Evolutionary conservation across 495 filamentous ascomycete species (phyloP), one percentile per base, ranked within the genome.

Genomic region (Neurospora sp.): DNA sequence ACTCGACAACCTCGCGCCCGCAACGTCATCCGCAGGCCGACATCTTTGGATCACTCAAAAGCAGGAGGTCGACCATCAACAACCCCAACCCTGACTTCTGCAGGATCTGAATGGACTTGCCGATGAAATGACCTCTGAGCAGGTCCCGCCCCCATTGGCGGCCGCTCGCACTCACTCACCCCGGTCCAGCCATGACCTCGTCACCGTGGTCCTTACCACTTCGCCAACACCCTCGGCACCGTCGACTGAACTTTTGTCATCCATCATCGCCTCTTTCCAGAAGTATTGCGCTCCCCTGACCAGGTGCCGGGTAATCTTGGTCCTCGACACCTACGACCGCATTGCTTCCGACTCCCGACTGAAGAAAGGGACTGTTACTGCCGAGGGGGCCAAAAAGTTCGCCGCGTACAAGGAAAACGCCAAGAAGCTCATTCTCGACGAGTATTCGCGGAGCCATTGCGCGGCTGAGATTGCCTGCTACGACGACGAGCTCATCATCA

Each of bases 161-260:
- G n/a, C 20, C 72, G 38, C 70, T 70, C 40, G 40, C 22, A 66
- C 9, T 61, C 70, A 72, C 53, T 35, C 53, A 61, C 22, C 2
- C 53, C 53, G 53, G 53, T 31, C 53, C 53, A 61, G 53, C 41
- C 68, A 48, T 31, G 75, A 76, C 42, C 71, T 82, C 40, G 69
- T 86, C 61, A 86, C 84, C 9, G 76, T 86, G 37, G 79, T 86
- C 44, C 82, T 86, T 77, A 85, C 84, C 69, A 86, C 82, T 6
- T 86, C 84, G 38, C 84, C 84, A 22, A 85, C 84, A 0, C 84
- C 84, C 10, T 86, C 84, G 38, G 84, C 83, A 0, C 84, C 84
- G 3, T 84, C 82, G 10, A 81, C 83, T 3, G 83, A 85, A 20
- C 80, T 86, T 2, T 73, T 86, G 40, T 76, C 78, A 2, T 70